These are phyloP conservation scores for Onygenales sp. DNA, from an alignment of 2,329 filamentous ascomycete species.

Conservation along the genomic window DNA sequence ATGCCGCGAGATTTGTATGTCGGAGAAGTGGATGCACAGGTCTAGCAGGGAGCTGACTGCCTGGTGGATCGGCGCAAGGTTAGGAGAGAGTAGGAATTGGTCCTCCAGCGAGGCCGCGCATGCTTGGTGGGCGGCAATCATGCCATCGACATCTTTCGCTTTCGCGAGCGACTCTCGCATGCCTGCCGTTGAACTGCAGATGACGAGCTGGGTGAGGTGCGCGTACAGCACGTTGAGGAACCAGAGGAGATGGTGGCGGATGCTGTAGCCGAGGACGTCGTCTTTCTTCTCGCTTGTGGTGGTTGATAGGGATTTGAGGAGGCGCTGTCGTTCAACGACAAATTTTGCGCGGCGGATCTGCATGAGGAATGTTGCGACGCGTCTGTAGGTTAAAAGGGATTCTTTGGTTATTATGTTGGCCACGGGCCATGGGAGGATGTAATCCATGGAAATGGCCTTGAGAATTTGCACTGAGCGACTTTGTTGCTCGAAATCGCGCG, in stretches of 20 bases:
- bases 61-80: slow-evolving; percentile 60
- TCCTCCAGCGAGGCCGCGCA: slow-evolving; percentile 56
- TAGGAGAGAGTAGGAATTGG: slow-evolving; percentile 60
- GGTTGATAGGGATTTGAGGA: slow-evolving; percentile 32
- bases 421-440: slow-evolving; percentile 56
- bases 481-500: slow-evolving; percentile 37
- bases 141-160: slow-evolving; percentile 67
- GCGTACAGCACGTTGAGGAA: slow-evolving; percentile 66
- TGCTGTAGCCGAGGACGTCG: slow-evolving; percentile 27
- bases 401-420: slow-evolving; percentile 63
- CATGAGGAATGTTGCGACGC: slow-evolving; percentile 64
- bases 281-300: slow-evolving; percentile 31
- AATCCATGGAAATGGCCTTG: slow-evolving; percentile 55
- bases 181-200: slow-evolving; percentile 49
- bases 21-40: slow-evolving; percentile 59
- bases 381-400: slow-evolving; percentile 58
- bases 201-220: slow-evolving; percentile 65
- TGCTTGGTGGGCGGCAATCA: slow-evolving; percentile 59
- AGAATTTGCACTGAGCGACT: slow-evolving; percentile 54
- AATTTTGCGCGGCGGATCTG: slow-evolving; percentile 65
- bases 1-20: slow-evolving; percentile 41
- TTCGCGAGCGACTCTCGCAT: slow-evolving; percentile 50
- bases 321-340: slow-evolving; percentile 48
- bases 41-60: slow-evolving; percentile 69
- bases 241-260: slow-evolving; percentile 65